phyloP scores from a whole-genome alignment of 371 early-diverging fungal genomes.

The Chytridiales sp. region DNA sequence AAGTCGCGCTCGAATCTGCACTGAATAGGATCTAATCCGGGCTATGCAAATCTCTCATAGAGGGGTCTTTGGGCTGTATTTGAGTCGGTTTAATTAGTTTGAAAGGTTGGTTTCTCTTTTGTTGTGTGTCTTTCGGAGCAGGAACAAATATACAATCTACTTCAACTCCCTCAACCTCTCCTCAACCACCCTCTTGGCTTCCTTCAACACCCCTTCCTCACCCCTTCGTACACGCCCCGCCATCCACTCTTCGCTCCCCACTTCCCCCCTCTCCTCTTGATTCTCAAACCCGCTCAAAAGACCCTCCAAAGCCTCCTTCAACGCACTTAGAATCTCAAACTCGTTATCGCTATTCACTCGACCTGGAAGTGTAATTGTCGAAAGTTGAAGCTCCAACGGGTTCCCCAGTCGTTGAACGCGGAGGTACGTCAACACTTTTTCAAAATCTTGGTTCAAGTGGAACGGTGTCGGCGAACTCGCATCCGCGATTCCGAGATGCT shows the following conservation, averaged over 20 bases:
- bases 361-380: constrained; percentile 1
- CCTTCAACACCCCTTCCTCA: neutral
- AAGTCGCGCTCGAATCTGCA: too few relatives aligned
- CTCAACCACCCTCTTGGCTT: constrained; percentile 4
- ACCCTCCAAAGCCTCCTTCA: constrained; percentile 13
- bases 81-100: too few relatives aligned
- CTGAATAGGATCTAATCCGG: too few relatives aligned
- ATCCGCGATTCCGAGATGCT: constrained; percentile 2
- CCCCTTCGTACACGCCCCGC: constrained; percentile 13
- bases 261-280: neutral
- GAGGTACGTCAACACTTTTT: constrained; percentile 30
- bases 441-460: too few relatives aligned
- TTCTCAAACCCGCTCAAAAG: constrained; percentile 7
- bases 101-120: too few relatives aligned
- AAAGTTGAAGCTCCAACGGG: neutral
- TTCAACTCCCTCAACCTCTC: too few relatives aligned
- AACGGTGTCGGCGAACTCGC: constrained; percentile 12
- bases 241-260: constrained; percentile 3
- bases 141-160: too few relatives aligned
- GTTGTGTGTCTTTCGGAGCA: too few relatives aligned
- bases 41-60: too few relatives aligned
- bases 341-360: constrained; percentile 4
- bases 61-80: too few relatives aligned
- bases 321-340: constrained; percentile 2
- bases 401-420: constrained; percentile 28